Evolutionary conservation across 1,284 basidiomycete genomes (phyloP), one percentile per base, ranked within the genome.

Genomic region (Rhodotorula sp.): DNA sequence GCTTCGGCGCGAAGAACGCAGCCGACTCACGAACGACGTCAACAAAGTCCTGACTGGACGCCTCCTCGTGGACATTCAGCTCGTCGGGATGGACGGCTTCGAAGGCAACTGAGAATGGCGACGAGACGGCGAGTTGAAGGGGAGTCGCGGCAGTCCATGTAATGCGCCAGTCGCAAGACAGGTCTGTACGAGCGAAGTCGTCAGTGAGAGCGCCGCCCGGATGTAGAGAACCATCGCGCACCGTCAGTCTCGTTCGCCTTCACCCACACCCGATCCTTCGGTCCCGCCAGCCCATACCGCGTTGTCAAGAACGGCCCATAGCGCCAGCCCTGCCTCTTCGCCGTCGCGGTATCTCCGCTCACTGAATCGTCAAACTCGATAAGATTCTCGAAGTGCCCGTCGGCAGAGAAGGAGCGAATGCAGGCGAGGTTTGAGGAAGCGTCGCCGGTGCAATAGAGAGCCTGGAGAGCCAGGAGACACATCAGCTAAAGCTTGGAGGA

Each of bases 291-390:
- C 2, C 49, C 59, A 9, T 44, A 29, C 11, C 20, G 9, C 8
- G 34, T 19, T 19, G 59, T 61, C 27, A 61, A 30, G 34, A 61
- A 61, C 17, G 59, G 49, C 9, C 49, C 34, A 36, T 61, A 61
- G 10, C 59, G 49, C 59, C 59, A 61, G 2, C 59, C 59, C 13
- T 9, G 29, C 49, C 27, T 27, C 13, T 34, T 52, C 6, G 59
- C 59, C 27, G 49, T 61, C 20, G 51, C n/a, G 34, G 24, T 17
- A 9, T 61, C 51, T 27, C 36, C 49, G 34, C 39, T 27, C 27
- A 20, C n/a, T 7, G 59, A 49, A 24, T 61, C 36, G 36, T 61
- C 59, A 36, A 61, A 61, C 49, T 61, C 59, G 59, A 61, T 39
- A 17, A 61, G n/a, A 27, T 52, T 61, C 29, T 61, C 59, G 27